A percentile compares a stretch with the other conserved stretches of the same genome.
phyloP scores from a whole-genome alignment of 78 protist species.

The Dictyostelium firmibasis region DNA sequence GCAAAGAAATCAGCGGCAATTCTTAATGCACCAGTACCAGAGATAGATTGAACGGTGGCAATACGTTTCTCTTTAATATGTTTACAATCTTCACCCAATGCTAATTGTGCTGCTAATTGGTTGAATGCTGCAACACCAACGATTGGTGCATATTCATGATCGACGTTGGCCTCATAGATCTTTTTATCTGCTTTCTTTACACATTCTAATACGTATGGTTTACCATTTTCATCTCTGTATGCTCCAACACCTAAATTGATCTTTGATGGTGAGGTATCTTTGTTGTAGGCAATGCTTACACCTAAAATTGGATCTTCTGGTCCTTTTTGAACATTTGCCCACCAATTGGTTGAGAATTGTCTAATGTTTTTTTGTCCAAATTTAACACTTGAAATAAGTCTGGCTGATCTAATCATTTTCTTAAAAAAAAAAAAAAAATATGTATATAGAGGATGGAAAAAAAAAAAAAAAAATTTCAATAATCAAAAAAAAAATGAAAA shows the following conservation, averaged over 20 bases:
- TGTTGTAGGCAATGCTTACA: slow-evolving; percentile 78
- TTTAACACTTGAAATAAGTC: neutral
- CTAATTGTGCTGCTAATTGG: slow-evolving; percentile 50
- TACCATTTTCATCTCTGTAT: slow-evolving; percentile 86
- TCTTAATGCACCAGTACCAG: slow-evolving; percentile 98
- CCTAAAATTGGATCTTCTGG: slow-evolving; percentile 92
- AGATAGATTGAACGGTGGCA: slow-evolving; percentile 93
- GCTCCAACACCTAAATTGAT: slow-evolving; percentile 93
- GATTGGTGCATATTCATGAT: slow-evolving; percentile 94
- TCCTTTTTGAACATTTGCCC: slow-evolving; percentile 78
- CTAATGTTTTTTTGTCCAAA: neutral
- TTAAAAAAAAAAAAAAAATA: neutral
- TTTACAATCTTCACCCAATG: slow-evolving; percentile 55
- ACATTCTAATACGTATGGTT: slow-evolving; percentile 82
- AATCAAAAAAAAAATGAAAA: neutral
- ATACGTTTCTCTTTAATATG: slow-evolving; percentile 54
- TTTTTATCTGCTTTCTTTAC: slow-evolving; percentile 87
- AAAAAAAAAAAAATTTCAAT: neutral
- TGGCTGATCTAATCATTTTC: neutral
- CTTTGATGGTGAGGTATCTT: slow-evolving; percentile 82
- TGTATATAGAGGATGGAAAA: neutral
- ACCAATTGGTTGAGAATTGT: slow-evolving; percentile 15
- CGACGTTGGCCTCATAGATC: slow-evolving; percentile 34
- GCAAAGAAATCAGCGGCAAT: slow-evolving; percentile 89
- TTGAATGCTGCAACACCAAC: slow-evolving; percentile 85